phyloP scores from a whole-genome alignment of 1,139 yeast genomes.

The Sugiyamaella castrensis region DNA sequence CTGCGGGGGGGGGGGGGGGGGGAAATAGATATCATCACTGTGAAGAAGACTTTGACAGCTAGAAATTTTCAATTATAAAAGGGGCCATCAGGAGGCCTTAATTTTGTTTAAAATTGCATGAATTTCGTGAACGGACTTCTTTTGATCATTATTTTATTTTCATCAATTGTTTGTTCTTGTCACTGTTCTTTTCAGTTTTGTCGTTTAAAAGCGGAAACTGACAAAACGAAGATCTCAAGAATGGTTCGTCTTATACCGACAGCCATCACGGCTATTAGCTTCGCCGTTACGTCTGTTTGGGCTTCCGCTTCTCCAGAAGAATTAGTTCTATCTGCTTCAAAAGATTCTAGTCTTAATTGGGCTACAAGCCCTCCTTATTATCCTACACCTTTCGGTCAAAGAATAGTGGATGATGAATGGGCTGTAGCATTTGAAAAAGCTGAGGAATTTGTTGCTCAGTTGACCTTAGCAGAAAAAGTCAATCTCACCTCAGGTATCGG shows the following conservation, averaged over 20 bases:
- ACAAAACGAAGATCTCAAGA: too few species aligned
- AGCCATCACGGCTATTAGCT: conserved; percentile 2
- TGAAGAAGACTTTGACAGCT: too few species aligned
- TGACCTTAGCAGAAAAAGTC: conserved; percentile 58
- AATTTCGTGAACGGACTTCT: too few species aligned
- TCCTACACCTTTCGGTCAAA: conserved; percentile 27
- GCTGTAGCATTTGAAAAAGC: conserved; percentile 56
- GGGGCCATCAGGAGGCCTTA: too few species aligned
- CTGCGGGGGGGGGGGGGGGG: too few species aligned
- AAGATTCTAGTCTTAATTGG: conserved; percentile 12
- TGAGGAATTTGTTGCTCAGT: conserved; percentile 49
- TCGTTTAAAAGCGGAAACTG: too few species aligned
- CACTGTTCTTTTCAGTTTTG: too few species aligned
- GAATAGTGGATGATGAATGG: conserved; percentile 44
- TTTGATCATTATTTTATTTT: too few species aligned
- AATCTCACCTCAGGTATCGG: conserved; percentile 66
- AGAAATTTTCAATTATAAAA: too few species aligned
- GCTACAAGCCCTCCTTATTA: conserved; percentile 25
- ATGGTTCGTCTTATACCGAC: conserved; percentile 3
- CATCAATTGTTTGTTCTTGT: too few species aligned
- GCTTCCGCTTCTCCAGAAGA: conserved; percentile 11
- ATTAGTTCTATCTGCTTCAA: conserved; percentile 2
- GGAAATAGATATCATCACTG: too few species aligned
- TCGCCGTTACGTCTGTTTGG: conserved; percentile 3
- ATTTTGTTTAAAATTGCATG: too few species aligned